Percentiles rank a stretch among this genome's conserved stretches.
Evolutionary conservation across 1,284 basidiomycete species (phyloP).

Genomic region (Cryptococcus hybrid): DNA sequence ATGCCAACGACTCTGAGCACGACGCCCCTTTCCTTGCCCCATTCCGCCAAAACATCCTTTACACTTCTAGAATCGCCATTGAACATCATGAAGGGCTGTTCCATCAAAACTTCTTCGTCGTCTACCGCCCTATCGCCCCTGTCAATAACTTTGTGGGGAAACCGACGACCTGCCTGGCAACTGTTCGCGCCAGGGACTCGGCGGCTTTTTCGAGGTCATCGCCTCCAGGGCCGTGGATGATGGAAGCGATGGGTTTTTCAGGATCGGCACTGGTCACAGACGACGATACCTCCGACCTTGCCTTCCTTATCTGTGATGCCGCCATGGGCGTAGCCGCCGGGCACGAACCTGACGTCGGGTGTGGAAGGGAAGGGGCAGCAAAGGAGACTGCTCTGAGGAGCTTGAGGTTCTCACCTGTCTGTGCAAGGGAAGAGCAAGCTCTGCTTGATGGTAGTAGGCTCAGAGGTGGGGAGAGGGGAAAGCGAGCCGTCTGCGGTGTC

Average conservation of each 20-base stretch:
- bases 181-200: conserved; percentile 66
- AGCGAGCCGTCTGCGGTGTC: conserved; percentile 25
- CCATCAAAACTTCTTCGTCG: conserved; percentile 63
- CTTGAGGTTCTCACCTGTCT: conserved; percentile 86
- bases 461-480: conserved; percentile 23
- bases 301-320: conserved; percentile 59
- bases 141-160: conserved; percentile 68
- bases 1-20: conserved; percentile 40
- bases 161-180: conserved; percentile 83
- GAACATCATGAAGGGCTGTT: conserved; percentile 77
- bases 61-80: conserved; percentile 58
- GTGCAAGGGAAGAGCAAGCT: conserved; percentile 78
- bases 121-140: conserved; percentile 29
- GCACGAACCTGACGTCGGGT: conserved; percentile 58
- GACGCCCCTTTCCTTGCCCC: conserved; percentile 60
- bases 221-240: conserved; percentile 45
- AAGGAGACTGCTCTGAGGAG: conserved; percentile 71
- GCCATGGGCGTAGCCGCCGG: conserved; percentile 79
- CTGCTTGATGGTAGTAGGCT: conserved; percentile 60
- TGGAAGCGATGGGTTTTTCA: conserved; percentile 37
- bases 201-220: conserved; percentile 56
- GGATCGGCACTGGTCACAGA: conserved; percentile 56
- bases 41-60: conserved; percentile 63
- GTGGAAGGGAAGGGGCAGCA: conserved; percentile 58
- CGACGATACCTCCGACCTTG: conserved; percentile 66